Conservation (phyloP, 305 asterid genomes). For the Fraxinus baroniana region DNA sequence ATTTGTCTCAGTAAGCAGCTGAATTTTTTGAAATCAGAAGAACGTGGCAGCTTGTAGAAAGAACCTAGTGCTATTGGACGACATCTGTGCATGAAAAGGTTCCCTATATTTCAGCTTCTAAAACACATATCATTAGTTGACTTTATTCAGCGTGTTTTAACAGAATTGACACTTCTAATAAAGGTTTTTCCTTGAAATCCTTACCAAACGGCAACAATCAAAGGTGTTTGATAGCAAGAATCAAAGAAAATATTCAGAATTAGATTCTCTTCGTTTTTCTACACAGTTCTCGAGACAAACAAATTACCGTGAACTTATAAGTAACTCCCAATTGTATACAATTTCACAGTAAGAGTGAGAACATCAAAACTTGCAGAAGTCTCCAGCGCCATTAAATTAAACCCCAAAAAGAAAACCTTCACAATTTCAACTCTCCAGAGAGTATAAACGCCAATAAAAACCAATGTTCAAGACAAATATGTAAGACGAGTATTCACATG, state of each 20-base stretch:
- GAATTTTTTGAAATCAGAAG: background rate
- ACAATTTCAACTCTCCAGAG: background rate
- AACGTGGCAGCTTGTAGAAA: slow-evolving; percentile 9
- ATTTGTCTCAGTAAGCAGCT: background rate
- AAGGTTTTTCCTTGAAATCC: background rate
- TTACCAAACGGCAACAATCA: background rate
- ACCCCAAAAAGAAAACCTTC: background rate
- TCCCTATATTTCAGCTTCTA: slow-evolving; percentile 13
- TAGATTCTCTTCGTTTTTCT: background rate
- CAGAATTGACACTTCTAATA: slow-evolving; percentile 5
- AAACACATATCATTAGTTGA: slow-evolving; percentile 8
- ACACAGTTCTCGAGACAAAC: background rate
- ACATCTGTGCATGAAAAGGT: background rate
- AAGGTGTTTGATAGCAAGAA: background rate
- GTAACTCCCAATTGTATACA: background rate
- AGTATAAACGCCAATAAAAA: background rate
- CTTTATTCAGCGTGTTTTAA: background rate
- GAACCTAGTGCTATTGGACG: background rate
- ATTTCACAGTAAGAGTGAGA: background rate
- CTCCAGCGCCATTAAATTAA: background rate
- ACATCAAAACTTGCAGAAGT: background rate
- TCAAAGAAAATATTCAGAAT: background rate
- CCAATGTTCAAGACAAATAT: background rate
- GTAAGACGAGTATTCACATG: background rate
- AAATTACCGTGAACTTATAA: background rate